Evolutionary conservation across 768 basidiomycete species (phyloP), one percentile per base, ranked within the genome.

Genomic region (Macrolepiota fuliginosa): DNA sequence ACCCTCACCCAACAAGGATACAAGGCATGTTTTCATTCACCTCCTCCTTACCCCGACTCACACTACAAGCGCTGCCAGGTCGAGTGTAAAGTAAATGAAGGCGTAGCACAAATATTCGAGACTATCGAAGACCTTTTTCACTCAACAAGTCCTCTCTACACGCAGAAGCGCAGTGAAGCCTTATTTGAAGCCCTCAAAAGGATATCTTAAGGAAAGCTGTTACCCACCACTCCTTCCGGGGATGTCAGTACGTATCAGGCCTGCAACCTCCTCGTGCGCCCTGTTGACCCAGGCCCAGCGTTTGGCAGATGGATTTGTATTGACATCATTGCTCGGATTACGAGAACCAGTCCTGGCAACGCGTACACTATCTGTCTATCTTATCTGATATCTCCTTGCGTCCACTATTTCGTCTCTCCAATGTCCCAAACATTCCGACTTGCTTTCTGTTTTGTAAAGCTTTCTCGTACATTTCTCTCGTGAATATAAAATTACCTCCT

Each of bases 121-220:
- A 82, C 80, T 19, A 67, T 90, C 19, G 89, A 90, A 53, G 77
- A 75, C 32, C 76, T 90, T 27, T 76, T 91, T 36, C 76, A 77
- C 54, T 75, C 79, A 15, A 68, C 77, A 56, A 91, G 89, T 69
- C 76, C 79, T n/a, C 70, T 79, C 65, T 90, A 86, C 66, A 70
- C 70, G 50, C 71, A 72, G 63, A 81, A 74, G 64, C 75, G 76
- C 61, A 80, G 82, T 63, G 82, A 82, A 19, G 64, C 71, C 27
- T 73, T 87, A 56, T 70, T 85, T 37, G 65, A 76, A 45, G 84
- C 79, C 63, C 69, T 91, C 54, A 76, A 81, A 64, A 74, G 70
- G 58, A 64, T 86, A 50, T 70, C 75, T 35, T 73, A 56, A 63
- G 37, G 29, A 7, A 32, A 32, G 29, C 29, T 7, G 29, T 7